A percentile compares a stretch with the other conserved stretches of the same genome.
These are phyloP conservation scores for Podospora pseudoanserina DNA, from an alignment of 495 filamentous ascomycete species.

Conservation along the genomic window DNA sequence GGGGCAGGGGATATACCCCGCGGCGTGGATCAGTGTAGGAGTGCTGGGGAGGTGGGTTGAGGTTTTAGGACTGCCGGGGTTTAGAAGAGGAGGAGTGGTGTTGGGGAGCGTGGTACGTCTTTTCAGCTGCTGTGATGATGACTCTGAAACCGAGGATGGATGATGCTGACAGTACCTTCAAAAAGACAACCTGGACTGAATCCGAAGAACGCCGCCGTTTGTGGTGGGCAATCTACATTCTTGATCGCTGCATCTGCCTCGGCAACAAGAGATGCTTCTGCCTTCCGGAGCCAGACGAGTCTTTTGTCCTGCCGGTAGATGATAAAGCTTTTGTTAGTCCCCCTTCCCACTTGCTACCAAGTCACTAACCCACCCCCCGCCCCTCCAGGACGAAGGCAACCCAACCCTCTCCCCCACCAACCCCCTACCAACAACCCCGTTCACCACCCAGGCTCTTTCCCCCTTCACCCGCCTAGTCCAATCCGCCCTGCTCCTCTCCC, in stretches of 20 bases:
- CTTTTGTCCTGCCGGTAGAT: conserved; percentile 41
- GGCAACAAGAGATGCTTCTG: conserved; percentile 43
- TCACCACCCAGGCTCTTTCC: conserved; percentile 21
- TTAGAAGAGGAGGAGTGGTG: conserved; percentile 30
- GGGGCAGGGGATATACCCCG: conserved; percentile 49
- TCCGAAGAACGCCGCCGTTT: conserved; percentile 46
- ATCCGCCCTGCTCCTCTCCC: conserved; percentile 32
- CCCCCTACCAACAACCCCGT: conserved; percentile 21
- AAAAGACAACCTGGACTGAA: conserved; percentile 45
- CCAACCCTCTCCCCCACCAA: conserved; percentile 14
- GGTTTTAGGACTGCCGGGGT: conserved; percentile 44
- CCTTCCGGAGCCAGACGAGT: conserved; percentile 39
- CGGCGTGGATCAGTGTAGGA: conserved; percentile 46
- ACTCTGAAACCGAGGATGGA: neutral
- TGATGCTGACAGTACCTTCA: neutral
- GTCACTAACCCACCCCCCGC: neutral
- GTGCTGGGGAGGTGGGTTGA: conserved; percentile 43
- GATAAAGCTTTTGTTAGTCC: conserved; percentile 42
- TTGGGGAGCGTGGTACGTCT: conserved; percentile 33
- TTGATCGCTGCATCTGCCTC: conserved; percentile 46
- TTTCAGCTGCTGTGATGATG: neutral
- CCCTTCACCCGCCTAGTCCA: conserved; percentile 42
- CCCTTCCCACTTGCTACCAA: neutral
- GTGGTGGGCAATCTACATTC: conserved; percentile 52
- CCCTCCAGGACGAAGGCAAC: conserved; percentile 30